Base-by-base conservation (phyloP, 768 basidiomycete genomes). In the Pisolithus sp. region DNA sequence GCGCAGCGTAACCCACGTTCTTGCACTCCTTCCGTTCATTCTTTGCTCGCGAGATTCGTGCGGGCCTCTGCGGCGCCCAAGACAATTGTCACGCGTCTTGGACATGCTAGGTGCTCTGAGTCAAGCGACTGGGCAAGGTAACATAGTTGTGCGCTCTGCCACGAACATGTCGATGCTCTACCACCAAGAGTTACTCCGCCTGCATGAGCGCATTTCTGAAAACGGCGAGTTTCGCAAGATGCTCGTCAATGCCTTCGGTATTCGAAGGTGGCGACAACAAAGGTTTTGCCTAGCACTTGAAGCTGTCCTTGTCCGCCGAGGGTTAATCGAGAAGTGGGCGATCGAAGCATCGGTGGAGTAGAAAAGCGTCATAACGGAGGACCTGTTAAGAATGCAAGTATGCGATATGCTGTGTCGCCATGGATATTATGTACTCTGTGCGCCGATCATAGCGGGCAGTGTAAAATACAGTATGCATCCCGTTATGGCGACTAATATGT, bases 211-310 rank as follows among this genome's bases (percentile, higher is more conserved):
- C 4, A 37, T 57, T 13, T 56, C 53, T 2, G 41, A 15, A 23
- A 48, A 60, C 15, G 62, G 42, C 28, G 43, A 37, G 37, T 51
- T 49, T 8, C 64, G 60, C 41, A 46, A 57, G 20, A 46, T 24
- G 24, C 51, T 40, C 48, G 45, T 53, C 36, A 49, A 52, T 20
- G 53, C 46, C 18, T 59, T 68, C 49, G 69, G 77, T 40, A 46
- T 61, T 6, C 59, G 60, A 41, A 69, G 59, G 34, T 79, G 76
- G 78, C 69, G 78, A 49, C 73, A 75, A 56, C 68, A 76, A 48
- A 65, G 73, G 53, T 66, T 81, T n/a, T 59, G 75, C 54, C 49
- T 76, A 28, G 67, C 67, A 26, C 80, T 82, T 69, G 80, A 84
- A 59, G 77, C 75, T 20, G 77, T 71, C 0, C 67, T 83, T 36